Evolutionary conservation across 1,284 basidiomycete species (phyloP).

Genomic region (Sanghuangporus baumii): DNA sequence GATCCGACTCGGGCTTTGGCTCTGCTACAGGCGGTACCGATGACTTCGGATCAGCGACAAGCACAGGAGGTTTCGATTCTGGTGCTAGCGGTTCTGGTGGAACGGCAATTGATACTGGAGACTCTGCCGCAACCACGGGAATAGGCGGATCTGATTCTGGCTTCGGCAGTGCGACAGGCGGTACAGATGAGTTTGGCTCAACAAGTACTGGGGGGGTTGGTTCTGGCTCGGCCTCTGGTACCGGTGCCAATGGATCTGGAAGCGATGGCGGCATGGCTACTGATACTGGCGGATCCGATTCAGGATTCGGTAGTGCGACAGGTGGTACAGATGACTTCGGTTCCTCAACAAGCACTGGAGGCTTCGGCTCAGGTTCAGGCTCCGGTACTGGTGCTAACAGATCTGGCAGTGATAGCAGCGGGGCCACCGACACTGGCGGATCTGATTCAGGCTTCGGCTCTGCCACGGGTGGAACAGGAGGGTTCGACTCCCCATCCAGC

Average conservation of each 20-base stretch:
- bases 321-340: background rate
- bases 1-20: background rate
- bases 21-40: background rate
- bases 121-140: background rate
- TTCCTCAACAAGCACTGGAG: background rate
- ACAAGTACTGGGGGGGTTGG: background rate
- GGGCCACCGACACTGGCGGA: background rate
- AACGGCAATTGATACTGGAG: background rate
- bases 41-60: background rate
- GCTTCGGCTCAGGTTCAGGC: background rate
- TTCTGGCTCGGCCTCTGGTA: conserved; percentile 1
- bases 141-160: background rate
- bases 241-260: background rate
- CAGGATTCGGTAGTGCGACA: background rate
- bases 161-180: background rate
- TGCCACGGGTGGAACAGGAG: background rate
- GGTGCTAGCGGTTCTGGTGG: background rate
- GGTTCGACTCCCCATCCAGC: background rate
- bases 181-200: background rate
- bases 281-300: background rate
- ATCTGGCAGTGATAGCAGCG: background rate
- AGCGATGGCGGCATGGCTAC: background rate
- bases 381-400: background rate
- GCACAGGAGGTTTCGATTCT: background rate
- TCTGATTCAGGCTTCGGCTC: background rate